Evolutionary conservation across 1,284 basidiomycete species (phyloP), one percentile per base, ranked within the genome.

Genomic region (Neotropicomus parvogracilis): DNA sequence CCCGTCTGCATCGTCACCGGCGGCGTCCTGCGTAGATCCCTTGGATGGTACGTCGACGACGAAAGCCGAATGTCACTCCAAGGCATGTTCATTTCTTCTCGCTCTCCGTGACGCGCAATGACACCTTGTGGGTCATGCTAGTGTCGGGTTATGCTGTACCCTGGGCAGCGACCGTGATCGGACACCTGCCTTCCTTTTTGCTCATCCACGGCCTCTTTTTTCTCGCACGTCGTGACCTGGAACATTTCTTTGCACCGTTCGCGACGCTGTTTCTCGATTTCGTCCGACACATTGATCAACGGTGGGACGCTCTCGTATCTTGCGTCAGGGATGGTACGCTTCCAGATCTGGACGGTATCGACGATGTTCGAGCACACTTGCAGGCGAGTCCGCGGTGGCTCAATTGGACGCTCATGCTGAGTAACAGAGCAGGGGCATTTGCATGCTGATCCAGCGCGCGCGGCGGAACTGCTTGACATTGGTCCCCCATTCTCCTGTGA

Each of bases 151-250:
- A 45, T 11, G 58, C 48, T 13, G 48, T 37, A 4, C 59, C 61
- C 4, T 50, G 41, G 28, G 59, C 50, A 6, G 53, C 58, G 7
- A 49, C 44, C 13, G 27, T 53, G 10, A 47, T 60, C 3, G 20
- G 19, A 5, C 40, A 59, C 5, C 37, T 52, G 6, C 49, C 52
- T 2, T 57, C 59, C 11, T 58, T 52, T 38, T 19, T 63, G 5
- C 27, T 46, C 12, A 46, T 62, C 7, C 56, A 60, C 5, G 60
- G 46, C 6, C 40, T 56, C 20, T 60, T 62, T 32, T 47, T 45
- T n/a, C 43, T 59, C 4, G 32, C 40, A 6, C 42, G 35, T 29
- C 38, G 48, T 14, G 36, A 54, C 6, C 10, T 60, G 12, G 39
- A 40, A 0, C 29, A 9, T 16, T 44, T 60, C 19, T 16, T 11